These are phyloP conservation scores for Diaporthe sp. DNA, from an alignment of 2,329 filamentous ascomycete species.

Conservation along the genomic window DNA sequence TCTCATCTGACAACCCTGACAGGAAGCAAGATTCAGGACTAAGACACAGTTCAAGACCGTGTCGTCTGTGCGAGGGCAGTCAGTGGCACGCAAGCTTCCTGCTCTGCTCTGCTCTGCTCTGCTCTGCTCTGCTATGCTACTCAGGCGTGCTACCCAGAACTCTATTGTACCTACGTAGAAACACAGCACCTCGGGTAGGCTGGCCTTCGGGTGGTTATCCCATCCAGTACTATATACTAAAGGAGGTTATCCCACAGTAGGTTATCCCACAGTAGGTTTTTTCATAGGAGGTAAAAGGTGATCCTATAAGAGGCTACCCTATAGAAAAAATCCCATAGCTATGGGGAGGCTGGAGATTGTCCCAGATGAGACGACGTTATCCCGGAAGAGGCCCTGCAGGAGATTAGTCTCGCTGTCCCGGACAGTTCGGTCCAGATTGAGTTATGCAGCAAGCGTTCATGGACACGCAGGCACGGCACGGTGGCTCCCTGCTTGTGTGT, in stretches of 20 bases:
- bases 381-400: not conserved
- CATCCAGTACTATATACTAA: not conserved
- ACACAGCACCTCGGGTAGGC: not conserved
- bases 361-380: not conserved
- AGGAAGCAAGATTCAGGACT: not conserved
- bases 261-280: no score
- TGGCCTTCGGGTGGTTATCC: not conserved
- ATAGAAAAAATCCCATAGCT: no score
- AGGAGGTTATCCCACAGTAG: not conserved
- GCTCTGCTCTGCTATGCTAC: no score
- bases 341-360: not conserved
- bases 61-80: not conserved
- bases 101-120: not conserved
- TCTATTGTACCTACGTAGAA: not conserved
- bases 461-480: not conserved
- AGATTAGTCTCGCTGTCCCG: not conserved
- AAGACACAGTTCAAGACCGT: constrained; percentile 3
- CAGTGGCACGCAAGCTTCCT: not conserved
- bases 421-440: not conserved
- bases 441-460: not conserved
- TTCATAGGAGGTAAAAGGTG: no score
- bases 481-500: not conserved
- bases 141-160: no score
- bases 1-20: not conserved
- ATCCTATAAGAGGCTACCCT: no score